Conservation (phyloP, 2,329 filamentous ascomycete species). For the Tolypocladium amazonense region DNA sequence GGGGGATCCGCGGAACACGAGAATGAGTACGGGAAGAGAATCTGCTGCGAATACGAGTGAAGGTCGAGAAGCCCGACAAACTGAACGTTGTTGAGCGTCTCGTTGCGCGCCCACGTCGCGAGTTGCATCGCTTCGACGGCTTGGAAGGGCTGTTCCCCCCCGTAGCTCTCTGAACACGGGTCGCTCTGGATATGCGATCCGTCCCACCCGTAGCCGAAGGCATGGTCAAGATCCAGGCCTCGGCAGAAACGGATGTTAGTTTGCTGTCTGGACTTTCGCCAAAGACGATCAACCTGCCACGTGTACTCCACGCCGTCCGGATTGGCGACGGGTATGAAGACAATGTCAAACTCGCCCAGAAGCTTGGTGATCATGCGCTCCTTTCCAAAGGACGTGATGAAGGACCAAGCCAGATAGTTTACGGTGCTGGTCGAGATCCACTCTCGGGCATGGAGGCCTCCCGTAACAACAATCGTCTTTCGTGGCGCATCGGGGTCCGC, state of each 20-base stretch:
- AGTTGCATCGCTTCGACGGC: constrained; percentile 67
- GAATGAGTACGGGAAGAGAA: constrained; percentile 86
- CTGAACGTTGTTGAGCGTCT: constrained; percentile 61
- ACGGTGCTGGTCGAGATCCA: constrained; percentile 93
- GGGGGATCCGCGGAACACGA: constrained; percentile 70
- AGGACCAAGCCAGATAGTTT: constrained; percentile 79
- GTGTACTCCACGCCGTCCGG: constrained; percentile 92
- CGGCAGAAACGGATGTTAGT: constrained; percentile 75
- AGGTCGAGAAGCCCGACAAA: constrained; percentile 85
- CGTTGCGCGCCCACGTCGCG: constrained; percentile 72
- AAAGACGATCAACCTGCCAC: constrained; percentile 83
- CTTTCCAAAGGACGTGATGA: constrained; percentile 76
- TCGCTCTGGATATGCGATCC: constrained; percentile 54
- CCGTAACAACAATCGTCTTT: constrained; percentile 72
- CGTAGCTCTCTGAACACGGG: constrained; percentile 85
- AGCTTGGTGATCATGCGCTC: constrained; percentile 61
- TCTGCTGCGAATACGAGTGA: constrained; percentile 91
- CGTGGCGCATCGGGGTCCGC: constrained; percentile 37
- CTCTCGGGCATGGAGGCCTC: constrained; percentile 86
- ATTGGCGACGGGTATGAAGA: constrained; percentile 83
- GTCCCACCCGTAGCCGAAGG: constrained; percentile 80
- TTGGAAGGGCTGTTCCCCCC: constrained; percentile 74
- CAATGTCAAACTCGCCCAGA: constrained; percentile 73
- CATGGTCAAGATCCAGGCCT: constrained; percentile 81
- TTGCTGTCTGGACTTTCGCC: constrained; percentile 86